phyloP scores from a whole-genome alignment of 2,329 filamentous ascomycete species.

The Exophiala alcalophila region DNA sequence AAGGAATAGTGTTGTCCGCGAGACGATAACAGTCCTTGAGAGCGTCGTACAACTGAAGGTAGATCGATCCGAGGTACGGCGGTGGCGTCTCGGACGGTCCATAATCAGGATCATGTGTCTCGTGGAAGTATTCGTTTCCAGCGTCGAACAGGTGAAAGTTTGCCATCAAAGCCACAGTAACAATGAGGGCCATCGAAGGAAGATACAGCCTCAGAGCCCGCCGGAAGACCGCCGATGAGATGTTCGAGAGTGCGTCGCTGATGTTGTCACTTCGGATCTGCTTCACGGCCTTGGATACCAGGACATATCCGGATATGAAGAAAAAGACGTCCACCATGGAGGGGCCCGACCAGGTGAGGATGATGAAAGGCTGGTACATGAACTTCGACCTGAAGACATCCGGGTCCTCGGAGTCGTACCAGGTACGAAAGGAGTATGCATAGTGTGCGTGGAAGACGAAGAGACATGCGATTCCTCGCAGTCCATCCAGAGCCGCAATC shows the following conservation, averaged over 20 bases:
- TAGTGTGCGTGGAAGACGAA: constrained; percentile 23
- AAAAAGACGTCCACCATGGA: constrained; percentile 45
- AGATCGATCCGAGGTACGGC: not conserved
- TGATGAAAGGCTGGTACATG: constrained; percentile 18
- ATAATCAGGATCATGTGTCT: not conserved
- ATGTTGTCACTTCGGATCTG: constrained; percentile 36
- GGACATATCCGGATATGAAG: constrained; percentile 48
- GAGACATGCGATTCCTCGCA: constrained; percentile 43
- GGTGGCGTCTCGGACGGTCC: constrained; percentile 6
- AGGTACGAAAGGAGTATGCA: constrained; percentile 13
- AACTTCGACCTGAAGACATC: not conserved
- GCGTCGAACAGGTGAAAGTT: constrained; percentile 7
- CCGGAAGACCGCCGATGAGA: constrained; percentile 45
- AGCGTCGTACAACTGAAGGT: constrained; percentile 5
- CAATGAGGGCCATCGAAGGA: constrained; percentile 38
- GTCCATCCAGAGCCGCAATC: constrained; percentile 36
- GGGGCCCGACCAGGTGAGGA: constrained; percentile 12
- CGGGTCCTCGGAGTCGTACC: constrained; percentile 1
- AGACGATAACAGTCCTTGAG: constrained; percentile 14
- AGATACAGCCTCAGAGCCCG: constrained; percentile 43
- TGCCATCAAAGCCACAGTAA: constrained; percentile 38
- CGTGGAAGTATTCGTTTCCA: constrained; percentile 6
- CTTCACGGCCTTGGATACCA: constrained; percentile 42
- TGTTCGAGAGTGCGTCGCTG: constrained; percentile 37
- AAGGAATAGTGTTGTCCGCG: constrained; percentile 14